A percentile compares a stretch with the other conserved stretches of the same genome.
phyloP scores from a whole-genome alignment of 306 rosid species.

The Lupinus albus region DNA sequence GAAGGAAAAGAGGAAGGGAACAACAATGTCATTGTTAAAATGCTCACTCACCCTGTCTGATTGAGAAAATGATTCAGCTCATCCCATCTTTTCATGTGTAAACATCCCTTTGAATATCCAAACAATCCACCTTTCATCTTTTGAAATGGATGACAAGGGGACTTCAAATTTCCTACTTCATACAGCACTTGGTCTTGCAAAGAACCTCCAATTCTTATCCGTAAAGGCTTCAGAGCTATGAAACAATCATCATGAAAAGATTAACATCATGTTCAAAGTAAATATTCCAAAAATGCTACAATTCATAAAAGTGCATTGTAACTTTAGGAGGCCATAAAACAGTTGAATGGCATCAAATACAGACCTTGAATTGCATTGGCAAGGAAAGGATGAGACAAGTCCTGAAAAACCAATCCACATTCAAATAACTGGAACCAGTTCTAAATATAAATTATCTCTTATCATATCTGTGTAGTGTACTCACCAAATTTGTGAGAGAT shows the following conservation, averaged over 20 bases:
- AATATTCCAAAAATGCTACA: slow-evolving; percentile 28
- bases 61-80: slow-evolving; percentile 80
- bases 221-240: slow-evolving; percentile 82
- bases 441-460: neutral
- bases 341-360: slow-evolving; percentile 31
- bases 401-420: slow-evolving; percentile 64
- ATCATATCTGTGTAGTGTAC: slow-evolving; percentile 23
- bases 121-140: slow-evolving; percentile 69
- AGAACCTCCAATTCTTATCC: slow-evolving; percentile 95
- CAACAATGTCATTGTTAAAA: slow-evolving; percentile 33
- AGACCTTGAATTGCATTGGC: slow-evolving; percentile 82
- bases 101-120: slow-evolving; percentile 92
- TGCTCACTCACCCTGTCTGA: slow-evolving; percentile 78
- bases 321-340: neutral
- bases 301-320: slow-evolving; percentile 14
- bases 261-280: slow-evolving; percentile 27
- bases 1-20: slow-evolving; percentile 10
- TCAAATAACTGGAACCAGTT: slow-evolving; percentile 34
- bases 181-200: slow-evolving; percentile 90
- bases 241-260: slow-evolving; percentile 44
- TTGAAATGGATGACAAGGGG: slow-evolving; percentile 78
- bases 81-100: slow-evolving; percentile 89
- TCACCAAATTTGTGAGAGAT: slow-evolving; percentile 71
- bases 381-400: slow-evolving; percentile 79
- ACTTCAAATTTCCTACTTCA: slow-evolving; percentile 63